Percentiles rank a stretch among this genome's conserved stretches.
phyloP scores from a whole-genome alignment of 106 monocot species.

The Alisma plantagoaquatica region DNA sequence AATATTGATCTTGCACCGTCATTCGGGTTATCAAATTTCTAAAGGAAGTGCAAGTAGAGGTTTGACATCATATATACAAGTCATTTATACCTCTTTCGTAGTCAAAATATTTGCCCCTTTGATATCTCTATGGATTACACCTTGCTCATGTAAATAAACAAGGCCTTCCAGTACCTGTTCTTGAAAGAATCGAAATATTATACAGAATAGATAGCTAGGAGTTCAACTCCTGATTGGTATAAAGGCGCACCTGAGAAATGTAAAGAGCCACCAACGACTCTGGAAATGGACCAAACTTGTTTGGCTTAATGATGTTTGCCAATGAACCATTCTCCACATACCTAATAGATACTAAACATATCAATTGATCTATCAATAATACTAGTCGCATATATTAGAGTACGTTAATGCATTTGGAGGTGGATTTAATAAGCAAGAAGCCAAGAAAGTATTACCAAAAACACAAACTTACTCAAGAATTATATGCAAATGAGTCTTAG shows the following conservation, averaged over 20 bases:
- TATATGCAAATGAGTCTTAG: slow-evolving; percentile 93
- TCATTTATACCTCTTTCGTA: slow-evolving; percentile 96
- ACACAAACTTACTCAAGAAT: slow-evolving; percentile 74
- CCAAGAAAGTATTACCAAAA: background rate
- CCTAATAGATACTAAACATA: slow-evolving; percentile 22
- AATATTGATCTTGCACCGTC: too few relatives aligned
- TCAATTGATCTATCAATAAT: background rate
- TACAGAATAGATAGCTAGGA: background rate
- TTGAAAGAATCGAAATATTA: background rate
- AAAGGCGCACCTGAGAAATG: slow-evolving; percentile 64
- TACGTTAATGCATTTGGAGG: too few relatives aligned
- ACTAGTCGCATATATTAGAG: background rate
- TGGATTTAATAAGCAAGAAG: background rate
- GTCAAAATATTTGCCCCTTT: slow-evolving; percentile 99
- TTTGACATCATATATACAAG: too few relatives aligned
- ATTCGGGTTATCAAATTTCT: too few relatives aligned
- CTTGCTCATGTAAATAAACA: slow-evolving; percentile 96
- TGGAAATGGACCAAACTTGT: slow-evolving; percentile 96
- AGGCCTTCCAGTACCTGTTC: slow-evolving; percentile 91
- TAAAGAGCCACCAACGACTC: slow-evolving; percentile 91
- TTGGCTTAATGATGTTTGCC: slow-evolving; percentile 94
- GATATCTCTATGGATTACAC: slow-evolving; percentile 97
- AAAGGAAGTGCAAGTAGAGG: too few relatives aligned
- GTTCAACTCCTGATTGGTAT: background rate
- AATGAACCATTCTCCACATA: slow-evolving; percentile 99